Evolutionary conservation across 2,329 filamentous ascomycete genomes (phyloP), one percentile per base, ranked within the genome.

Genomic region (Epichloe festucae): DNA sequence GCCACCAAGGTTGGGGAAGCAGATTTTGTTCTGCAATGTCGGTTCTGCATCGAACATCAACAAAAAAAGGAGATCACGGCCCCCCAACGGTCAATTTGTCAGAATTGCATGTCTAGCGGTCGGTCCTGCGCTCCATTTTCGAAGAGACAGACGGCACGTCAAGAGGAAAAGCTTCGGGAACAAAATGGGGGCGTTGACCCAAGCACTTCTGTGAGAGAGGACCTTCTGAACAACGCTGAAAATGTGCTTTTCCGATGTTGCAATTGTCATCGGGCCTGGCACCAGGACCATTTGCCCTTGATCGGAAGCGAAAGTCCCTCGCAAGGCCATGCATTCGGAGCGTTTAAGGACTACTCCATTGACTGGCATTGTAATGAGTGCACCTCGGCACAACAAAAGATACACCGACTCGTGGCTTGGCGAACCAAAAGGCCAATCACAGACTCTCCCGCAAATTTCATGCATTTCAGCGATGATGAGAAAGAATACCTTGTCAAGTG

Each of bases 401-500:
- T 95, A 15, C 79, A 86, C 52, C 74, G 75, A n/a, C 67, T 98
- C 5, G 83, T 97, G 50, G 89, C 91, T 14, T 98, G 93, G 93
- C 82, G 91, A 53, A 44, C 50, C 27, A 52, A 38, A 5, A 17
- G 27, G 8, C 89, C 89, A 0, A 65, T 73, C 0, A 70, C 77
- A 2, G 46, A 53, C 17, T 51, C 51, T 31, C 47, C 36, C 4
- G 56, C 56, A 0, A 40, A 52, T 10, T 65, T 55, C 40, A 66
- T 70, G 11, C 85, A 93, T 61, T 47, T 67, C 35, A 48, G 47
- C 11, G 69, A 73, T 36, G 85, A 89, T 51, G 75, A 86, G n/a
- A 90, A 90, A 57, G 89, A 96, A 58, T 98, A 97, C 61, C 77
- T 98, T 2, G 71, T 98, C 59, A 95, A 93, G 63, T 97, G 90